Percentiles rank a stretch among this genome's conserved stretches.
Evolutionary conservation across 2,329 filamentous ascomycete species (phyloP).

Genomic region (Aspergillus clavatus): DNA sequence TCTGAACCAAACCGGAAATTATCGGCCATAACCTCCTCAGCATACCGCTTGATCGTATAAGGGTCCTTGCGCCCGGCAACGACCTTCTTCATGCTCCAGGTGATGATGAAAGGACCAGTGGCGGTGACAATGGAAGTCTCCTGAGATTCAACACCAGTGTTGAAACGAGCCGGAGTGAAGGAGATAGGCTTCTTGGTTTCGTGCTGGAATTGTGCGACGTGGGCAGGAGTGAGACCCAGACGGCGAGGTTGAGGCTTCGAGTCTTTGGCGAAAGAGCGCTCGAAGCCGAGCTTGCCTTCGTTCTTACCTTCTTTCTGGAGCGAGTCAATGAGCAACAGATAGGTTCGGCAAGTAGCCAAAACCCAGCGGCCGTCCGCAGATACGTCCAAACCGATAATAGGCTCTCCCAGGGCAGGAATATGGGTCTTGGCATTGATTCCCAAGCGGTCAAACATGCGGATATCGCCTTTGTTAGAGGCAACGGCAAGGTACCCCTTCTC

Average conservation of each 20-base stretch:
- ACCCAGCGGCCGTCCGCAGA: conserved; percentile 96
- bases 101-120: conserved; percentile 92
- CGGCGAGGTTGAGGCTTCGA: conserved; percentile 89
- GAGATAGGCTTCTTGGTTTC: conserved; percentile 82
- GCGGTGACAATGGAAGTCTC: conserved; percentile 97
- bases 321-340: conserved; percentile 87
- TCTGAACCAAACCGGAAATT: conserved; percentile 97
- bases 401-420: conserved; percentile 89
- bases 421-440: conserved; percentile 98
- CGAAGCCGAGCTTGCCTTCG: conserved; percentile 95
- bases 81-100: conserved; percentile 92
- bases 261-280: conserved; percentile 87
- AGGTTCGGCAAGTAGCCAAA: conserved; percentile 87
- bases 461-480: conserved; percentile 95
- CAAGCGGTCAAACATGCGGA: conserved; percentile 91
- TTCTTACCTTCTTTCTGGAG: conserved; percentile 92
- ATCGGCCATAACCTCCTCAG: conserved; percentile 92
- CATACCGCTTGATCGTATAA: conserved; percentile 94
- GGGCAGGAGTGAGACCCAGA: conserved; percentile 79
- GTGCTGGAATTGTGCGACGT: conserved; percentile 95
- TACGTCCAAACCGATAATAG: conserved; percentile 91
- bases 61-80: conserved; percentile 74
- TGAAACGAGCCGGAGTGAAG: conserved; percentile 92
- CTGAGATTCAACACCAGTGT: conserved; percentile 71
- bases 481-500: conserved; percentile 96